phyloP scores from a whole-genome alignment of 257 asterid species.

The Asclepias syriaca region DNA sequence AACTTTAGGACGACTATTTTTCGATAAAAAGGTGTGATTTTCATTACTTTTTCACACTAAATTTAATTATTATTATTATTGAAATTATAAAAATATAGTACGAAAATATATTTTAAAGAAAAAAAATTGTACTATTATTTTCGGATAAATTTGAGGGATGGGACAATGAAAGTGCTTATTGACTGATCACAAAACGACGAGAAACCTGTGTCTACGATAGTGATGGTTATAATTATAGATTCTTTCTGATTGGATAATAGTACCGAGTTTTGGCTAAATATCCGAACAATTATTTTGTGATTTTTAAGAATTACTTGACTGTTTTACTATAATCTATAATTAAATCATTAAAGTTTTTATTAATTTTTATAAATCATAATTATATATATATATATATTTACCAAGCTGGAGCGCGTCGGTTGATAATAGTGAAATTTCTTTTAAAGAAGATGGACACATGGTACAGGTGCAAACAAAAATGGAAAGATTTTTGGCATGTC shows the following conservation, averaged over 20 bases:
- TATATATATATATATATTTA: too few relatives aligned
- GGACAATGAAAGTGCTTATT: neutral
- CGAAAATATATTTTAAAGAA: too few relatives aligned
- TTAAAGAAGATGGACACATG: neutral
- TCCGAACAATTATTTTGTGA: too few relatives aligned
- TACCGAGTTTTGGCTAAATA: too few relatives aligned
- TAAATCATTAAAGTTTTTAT: too few relatives aligned
- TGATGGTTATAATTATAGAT: neutral
- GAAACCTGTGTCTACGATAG: constrained; percentile 20
- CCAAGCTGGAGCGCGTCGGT: neutral
- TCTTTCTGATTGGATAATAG: too few relatives aligned
- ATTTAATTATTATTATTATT: too few relatives aligned
- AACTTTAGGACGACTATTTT: constrained; percentile 25
- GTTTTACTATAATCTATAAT: too few relatives aligned
- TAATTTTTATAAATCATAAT: too few relatives aligned
- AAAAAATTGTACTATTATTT: neutral
- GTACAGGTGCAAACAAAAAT: neutral
- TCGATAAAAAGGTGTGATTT: constrained; percentile 18
- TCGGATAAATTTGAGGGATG: neutral
- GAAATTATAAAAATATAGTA: too few relatives aligned
- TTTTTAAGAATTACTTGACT: too few relatives aligned
- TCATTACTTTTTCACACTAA: neutral
- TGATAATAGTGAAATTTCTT: too few relatives aligned
- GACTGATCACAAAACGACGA: constrained; percentile 7
- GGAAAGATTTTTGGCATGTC: neutral